Percentiles rank a stretch among this genome's conserved stretches.
Evolutionary conservation across 768 basidiomycete species (phyloP).

Genomic region (Polyporus arcularius): DNA sequence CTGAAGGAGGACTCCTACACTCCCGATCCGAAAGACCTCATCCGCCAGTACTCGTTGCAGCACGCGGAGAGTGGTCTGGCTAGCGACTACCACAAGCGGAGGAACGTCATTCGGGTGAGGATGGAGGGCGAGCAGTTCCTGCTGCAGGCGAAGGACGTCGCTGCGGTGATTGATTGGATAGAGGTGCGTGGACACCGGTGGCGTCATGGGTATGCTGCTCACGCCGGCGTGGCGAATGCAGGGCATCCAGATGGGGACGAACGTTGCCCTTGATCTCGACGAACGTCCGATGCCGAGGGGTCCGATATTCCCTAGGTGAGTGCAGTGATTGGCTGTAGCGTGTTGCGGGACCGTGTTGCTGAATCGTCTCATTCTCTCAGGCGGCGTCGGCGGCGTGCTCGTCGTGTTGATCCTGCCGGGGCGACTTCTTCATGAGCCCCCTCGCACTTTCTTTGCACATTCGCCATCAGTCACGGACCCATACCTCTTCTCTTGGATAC

Average conservation of each 20-base stretch:
- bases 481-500: neutral
- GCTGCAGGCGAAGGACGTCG: constrained; percentile 82
- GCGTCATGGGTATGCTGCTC: neutral
- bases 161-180: constrained; percentile 92
- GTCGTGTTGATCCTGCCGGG: neutral
- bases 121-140: constrained; percentile 97
- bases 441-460: neutral
- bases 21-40: constrained; percentile 52
- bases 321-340: constrained; percentile 11
- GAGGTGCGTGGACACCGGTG: constrained; percentile 56
- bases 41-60: constrained; percentile 81
- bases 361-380: neutral
- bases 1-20: constrained; percentile 12
- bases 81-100: constrained; percentile 91
- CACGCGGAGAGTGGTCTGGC: constrained; percentile 92
- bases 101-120: constrained; percentile 90
- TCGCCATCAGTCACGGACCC: neutral
- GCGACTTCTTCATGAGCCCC: neutral
- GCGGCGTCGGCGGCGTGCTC: constrained; percentile 12
- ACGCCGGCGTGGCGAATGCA: constrained; percentile 31
- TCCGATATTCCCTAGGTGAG: constrained; percentile 79
- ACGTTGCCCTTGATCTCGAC: constrained; percentile 91
- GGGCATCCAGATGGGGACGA: constrained; percentile 90
- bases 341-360: neutral
- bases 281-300: constrained; percentile 90